Evolutionary conservation across 805 yeast genomes (phyloP), one percentile per base, ranked within the genome.

Genomic region (Kregervanrija pseudodelftensis): DNA sequence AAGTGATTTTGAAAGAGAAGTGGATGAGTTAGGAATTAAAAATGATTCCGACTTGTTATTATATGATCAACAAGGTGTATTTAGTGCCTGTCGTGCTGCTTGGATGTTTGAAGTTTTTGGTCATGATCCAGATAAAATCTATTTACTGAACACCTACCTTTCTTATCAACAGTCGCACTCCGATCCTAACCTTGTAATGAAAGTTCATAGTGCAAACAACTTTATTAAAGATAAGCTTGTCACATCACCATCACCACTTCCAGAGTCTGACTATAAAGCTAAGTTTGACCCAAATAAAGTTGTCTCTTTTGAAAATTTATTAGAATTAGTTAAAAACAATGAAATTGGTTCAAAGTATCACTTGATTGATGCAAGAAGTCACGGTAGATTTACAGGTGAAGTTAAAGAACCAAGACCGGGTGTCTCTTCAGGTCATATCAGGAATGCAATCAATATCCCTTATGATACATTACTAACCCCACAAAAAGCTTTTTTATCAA

Each of bases 381-480:
- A 58, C 4, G 84, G 74, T 2, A 72, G 98, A 48, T 91, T 82
- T 64, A 70, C 83, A 0, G 98, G 97, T 11, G 69, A 67, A 16
- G 85, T 73, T 2, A 87, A 93, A 2, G 99, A 93, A 65, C 96
- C 96, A 43, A 74, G 99, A 55, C 78, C 88, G 1, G 97, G 91
- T 0, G 65, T 91, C 36, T 69, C 91, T 2, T 82, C 95, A 3
- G 99, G 99, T 0, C 99, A 93, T 63, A 75, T 89, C 22, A 91
- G 95, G 1, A 85, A 87, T 10, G 76, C 95, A 0, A 72, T 74
- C 36, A 82, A 87, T 16, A 64, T 90, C 31, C 96, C 98, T 12
- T 90, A 85, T 57, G 51, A 67, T 5, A 79, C 75, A 30, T 74
- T 89, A 1, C 64, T 88, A 31, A 74, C 75, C 34, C 60, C 67